phyloP scores from a whole-genome alignment of 179 eudicot genomes.

The Camellia oleifera region DNA sequence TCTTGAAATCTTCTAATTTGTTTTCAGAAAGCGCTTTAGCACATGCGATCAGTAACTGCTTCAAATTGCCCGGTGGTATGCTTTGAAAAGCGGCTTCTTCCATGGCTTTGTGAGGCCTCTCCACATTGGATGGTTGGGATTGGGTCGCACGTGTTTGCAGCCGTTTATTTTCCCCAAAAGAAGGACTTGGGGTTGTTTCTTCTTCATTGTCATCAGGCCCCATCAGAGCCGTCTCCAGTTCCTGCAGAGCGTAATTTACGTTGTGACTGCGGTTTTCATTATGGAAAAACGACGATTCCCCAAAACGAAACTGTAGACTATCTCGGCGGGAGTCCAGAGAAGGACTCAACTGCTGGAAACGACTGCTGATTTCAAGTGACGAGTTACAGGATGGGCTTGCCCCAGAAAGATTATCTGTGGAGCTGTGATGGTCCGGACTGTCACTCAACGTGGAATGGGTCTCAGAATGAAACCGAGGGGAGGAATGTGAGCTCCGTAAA shows the following conservation, averaged over 20 bases:
- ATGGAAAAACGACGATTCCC: slow-evolving; percentile 21
- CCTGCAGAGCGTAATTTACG: slow-evolving; percentile 44
- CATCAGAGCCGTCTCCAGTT: slow-evolving; percentile 77
- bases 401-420: slow-evolving; percentile 47
- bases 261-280: slow-evolving; percentile 31
- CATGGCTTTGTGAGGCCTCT: slow-evolving; percentile 38
- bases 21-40: slow-evolving; percentile 79
- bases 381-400: slow-evolving; percentile 51
- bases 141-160: slow-evolving; percentile 31
- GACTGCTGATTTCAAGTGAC: slow-evolving; percentile 39
- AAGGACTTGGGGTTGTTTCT: slow-evolving; percentile 21
- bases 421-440: slow-evolving; percentile 56
- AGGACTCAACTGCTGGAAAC: slow-evolving; percentile 36
- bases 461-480: slow-evolving; percentile 44
- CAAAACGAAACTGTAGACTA: slow-evolving; percentile 14
- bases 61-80: slow-evolving; percentile 49
- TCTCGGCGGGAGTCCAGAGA: slow-evolving; percentile 27
- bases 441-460: slow-evolving; percentile 42
- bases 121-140: slow-evolving; percentile 31
- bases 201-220: slow-evolving; percentile 46
- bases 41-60: slow-evolving; percentile 62
- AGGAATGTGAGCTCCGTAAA: slow-evolving; percentile 49
- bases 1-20: slow-evolving; percentile 54
- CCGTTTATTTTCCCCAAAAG: slow-evolving; percentile 32
- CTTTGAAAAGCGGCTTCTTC: slow-evolving; percentile 29